A percentile compares a stretch with the other conserved stretches of the same genome.
phyloP scores from a whole-genome alignment of 129 eudicot genomes.

The Solidago caesia region DNA sequence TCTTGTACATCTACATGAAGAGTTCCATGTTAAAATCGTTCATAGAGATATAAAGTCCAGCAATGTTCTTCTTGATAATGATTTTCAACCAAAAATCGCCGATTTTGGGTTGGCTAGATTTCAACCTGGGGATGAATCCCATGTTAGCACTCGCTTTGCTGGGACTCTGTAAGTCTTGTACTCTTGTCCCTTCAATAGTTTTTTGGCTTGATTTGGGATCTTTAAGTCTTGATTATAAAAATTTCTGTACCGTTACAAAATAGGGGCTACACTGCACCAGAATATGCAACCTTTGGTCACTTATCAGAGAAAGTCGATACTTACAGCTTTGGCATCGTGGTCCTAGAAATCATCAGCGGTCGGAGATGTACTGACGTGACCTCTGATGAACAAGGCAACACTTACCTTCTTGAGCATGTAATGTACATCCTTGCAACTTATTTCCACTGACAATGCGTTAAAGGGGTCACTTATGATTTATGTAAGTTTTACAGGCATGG shows the following conservation, averaged over 20 bases:
- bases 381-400: not conserved
- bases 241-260: not conserved
- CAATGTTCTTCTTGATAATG: not conserved
- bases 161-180: not conserved
- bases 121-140: conserved; percentile 1
- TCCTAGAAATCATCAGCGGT: conserved; percentile 5
- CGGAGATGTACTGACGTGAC: not conserved
- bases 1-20: conserved; percentile 2
- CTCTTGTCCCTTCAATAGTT: not conserved
- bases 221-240: not conserved
- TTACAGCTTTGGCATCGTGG: not conserved
- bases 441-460: not conserved
- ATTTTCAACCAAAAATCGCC: not conserved
- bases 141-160: conserved; percentile 9
- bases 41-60: not conserved
- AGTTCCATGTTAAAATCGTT: conserved; percentile 1
- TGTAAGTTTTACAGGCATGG: not conserved
- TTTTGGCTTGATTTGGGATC: not conserved
- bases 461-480: too few relatives aligned
- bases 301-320: conserved; percentile 6
- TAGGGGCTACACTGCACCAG: conserved; percentile 4
- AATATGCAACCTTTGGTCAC: not conserved
- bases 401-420: conserved; percentile 9
- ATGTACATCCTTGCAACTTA: not conserved
- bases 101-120: conserved; percentile 5